These are phyloP conservation scores for Yarrowia sp. DNA, from an alignment of 805 yeast species.

Conservation along the genomic window DNA sequence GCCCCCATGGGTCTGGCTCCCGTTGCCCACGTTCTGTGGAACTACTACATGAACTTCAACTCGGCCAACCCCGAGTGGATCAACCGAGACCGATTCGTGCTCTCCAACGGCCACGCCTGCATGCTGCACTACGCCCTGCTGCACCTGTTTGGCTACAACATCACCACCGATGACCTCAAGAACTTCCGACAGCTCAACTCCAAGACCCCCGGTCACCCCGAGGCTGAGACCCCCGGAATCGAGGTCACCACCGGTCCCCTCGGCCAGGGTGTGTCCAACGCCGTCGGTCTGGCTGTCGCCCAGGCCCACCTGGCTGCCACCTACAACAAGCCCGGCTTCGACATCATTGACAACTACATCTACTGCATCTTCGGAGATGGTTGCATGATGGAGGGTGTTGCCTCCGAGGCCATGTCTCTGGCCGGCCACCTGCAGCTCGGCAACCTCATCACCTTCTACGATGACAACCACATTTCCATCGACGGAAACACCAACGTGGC, in stretches of 20 bases:
- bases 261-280: conserved; percentile 55
- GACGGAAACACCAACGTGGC: conserved; percentile 53
- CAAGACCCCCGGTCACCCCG: conserved; percentile 65
- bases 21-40: conserved; percentile 85
- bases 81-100: conserved; percentile 93
- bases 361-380: conserved; percentile 54
- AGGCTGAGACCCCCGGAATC: conserved; percentile 51
- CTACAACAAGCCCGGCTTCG: conserved; percentile 50
- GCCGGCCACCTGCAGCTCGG: conserved; percentile 53
- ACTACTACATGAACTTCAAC: conserved; percentile 78
- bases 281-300: conserved; percentile 54
- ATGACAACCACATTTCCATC: conserved; percentile 52
- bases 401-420: conserved; percentile 52
- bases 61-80: conserved; percentile 92
- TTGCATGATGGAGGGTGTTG: conserved; percentile 54
- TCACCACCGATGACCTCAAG: conserved; percentile 84
- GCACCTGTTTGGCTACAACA: conserved; percentile 83
- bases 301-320: conserved; percentile 50
- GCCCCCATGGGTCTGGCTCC: conserved; percentile 99
- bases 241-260: conserved; percentile 55
- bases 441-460: conserved; percentile 52
- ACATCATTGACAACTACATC: conserved; percentile 48
- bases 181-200: conserved; percentile 88
- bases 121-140: conserved; percentile 85
- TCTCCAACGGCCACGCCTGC: conserved; percentile 96